Evolutionary conservation across 768 basidiomycete species (phyloP).

Genomic region (Leccinum olivaceopallidum): DNA sequence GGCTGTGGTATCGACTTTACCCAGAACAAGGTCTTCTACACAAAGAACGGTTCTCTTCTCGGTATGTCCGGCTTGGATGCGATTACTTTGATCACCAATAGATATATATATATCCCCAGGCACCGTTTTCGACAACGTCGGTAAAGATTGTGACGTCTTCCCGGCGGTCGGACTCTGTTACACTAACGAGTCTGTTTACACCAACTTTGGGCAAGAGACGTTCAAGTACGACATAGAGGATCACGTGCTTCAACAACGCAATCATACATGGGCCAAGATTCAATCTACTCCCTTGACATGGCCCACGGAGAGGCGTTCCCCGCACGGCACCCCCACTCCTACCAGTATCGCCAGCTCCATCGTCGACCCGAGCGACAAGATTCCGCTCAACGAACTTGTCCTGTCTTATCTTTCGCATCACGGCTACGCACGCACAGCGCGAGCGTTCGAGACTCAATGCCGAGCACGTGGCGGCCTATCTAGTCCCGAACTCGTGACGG

Average conservation of each 20-base stretch:
- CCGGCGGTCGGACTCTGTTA: conserved; percentile 91
- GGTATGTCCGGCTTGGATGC: conserved; percentile 39
- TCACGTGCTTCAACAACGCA: conserved; percentile 72
- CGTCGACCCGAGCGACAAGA: conserved; percentile 53
- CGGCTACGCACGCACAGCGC: conserved; percentile 74
- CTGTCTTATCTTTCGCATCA: conserved; percentile 81
- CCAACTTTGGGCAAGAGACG: conserved; percentile 85
- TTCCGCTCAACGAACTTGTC: conserved; percentile 70
- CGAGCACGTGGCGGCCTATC: conserved; percentile 26
- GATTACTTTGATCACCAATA: conserved; percentile 13
- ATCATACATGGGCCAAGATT: conserved; percentile 66
- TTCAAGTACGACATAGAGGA: conserved; percentile 93
- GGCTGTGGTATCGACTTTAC: conserved; percentile 95
- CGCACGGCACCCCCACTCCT: conserved; percentile 10
- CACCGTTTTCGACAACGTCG: conserved; percentile 70
- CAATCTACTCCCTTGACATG: conserved; percentile 55
- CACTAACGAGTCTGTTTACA: conserved; percentile 70
- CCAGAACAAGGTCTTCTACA: conserved; percentile 79
- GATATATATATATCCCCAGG: conserved; percentile 39
- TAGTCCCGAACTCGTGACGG: conserved; percentile 1
- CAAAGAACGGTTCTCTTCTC: conserved; percentile 79
- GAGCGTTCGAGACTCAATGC: conserved; percentile 61
- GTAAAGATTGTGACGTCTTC: conserved; percentile 65
- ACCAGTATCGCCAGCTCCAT: conserved; percentile 3
- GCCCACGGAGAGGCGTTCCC: conserved; percentile 26